Evolutionary conservation across 257 asterid genomes (phyloP), one percentile per base, ranked within the genome.

Genomic region (Linderniella brevidens): DNA sequence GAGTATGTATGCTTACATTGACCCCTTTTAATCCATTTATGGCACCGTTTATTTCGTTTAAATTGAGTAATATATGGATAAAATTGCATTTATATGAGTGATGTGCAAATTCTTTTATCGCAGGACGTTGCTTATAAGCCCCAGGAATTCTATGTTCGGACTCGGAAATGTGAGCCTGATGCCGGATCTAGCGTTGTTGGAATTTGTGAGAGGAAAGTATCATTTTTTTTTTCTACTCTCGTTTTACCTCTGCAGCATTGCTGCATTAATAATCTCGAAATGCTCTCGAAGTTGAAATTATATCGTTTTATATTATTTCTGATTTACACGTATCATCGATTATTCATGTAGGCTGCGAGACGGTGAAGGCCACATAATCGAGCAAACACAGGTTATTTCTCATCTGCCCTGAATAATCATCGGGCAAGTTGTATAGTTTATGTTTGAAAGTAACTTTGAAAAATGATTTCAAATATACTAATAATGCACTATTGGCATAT

Each of bases 81-180:
- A n/a, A 39, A 3, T n/a, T 16, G 19, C 19, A n/a, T 8, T 44
- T 43, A 16, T 43, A 43, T 13, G 18, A 12, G 19, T 43, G 17
- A 1, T 43, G 18, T 43, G 16, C 17, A 15, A 13, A 54, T 13
- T 52, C n/a, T 5, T 47, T 50, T 20, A 25, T 25, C 3, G 6
- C 38, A 90, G 96, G 99, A 85, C 68, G 94, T 77, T 41, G 92
- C 94, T 52, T 90, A 90, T 65, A 90, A 68, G 70, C 99, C 99
- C 19, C 86, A 77, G 54, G 99, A 85, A 53, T 69, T 72, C 49
- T 72, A 73, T 61, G 92, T 90, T 60, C 62, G 69, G 61, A 85
- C 99, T 14, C 77, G 99, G 42, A 90, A 90, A 73, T 90, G 96
- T 15, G 73, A 68, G 69, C 73, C 66, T 38, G 85, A 85, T 69